Base-by-base conservation (phyloP, 108 stramenopile species). In the Nitzschia inconspicua region DNA sequence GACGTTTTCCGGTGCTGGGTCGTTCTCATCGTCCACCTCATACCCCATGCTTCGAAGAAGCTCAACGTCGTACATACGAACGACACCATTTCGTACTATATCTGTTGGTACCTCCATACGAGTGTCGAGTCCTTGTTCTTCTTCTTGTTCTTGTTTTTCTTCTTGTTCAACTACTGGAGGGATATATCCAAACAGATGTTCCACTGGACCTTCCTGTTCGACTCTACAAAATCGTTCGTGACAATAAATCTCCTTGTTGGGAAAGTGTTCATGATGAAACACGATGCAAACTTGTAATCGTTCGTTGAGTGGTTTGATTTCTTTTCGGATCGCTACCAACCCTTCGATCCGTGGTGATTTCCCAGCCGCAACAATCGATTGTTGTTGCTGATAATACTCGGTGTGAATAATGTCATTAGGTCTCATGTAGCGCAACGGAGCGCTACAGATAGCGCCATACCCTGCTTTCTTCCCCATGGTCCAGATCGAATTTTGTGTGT, bases 21-120 rank as follows among this genome's bases (percentile, higher is more conserved):
- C 51, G 22, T 63, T 63, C 24, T 63, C 63, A 53, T 63, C 63
- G 40, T 63, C 63, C 9, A 13, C 51, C 9, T 20, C 13, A n/a
- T 10, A 10, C 13, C 29, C 28, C 0, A 11, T 9, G 10, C 9
- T 0, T 27, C 29, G 0, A 26, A 13, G 14, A 11, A 13, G 28
- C 7, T 25, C 51, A 10, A 26, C 11, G 8, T 47, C 8, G 46
- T 10, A 8, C 18, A 18, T 8, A 16, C 18, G n/a, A 16, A 18
- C 46, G 18, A 18, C 18, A n/a, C n/a, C n/a, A n/a, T n/a, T n/a
- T n/a, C n/a, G n/a, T n/a, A n/a, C n/a, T 47, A 18, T 18, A 10
- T 47, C 18, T 19, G 10, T 8, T 18, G 18, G 46, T 18, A 47
- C 8, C 23, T 30, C 29, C 20, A 9, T 11, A 10, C 7, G 0